Evolutionary conservation across 1,284 basidiomycete genomes (phyloP).

Genomic region (Irpex lacteus): DNA sequence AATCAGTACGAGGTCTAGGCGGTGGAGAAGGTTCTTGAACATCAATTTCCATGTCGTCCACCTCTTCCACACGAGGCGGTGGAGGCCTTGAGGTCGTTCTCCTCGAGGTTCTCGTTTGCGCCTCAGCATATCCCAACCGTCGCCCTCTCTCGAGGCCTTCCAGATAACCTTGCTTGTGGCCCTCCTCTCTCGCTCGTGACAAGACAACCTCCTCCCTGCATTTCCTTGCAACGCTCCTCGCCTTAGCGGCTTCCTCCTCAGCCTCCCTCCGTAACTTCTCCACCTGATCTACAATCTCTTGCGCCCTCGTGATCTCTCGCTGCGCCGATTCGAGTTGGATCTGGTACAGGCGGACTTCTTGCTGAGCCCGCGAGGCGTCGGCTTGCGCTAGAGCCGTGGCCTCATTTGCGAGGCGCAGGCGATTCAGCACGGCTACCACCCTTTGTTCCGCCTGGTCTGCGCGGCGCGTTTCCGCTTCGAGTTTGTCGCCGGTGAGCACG

Average conservation of each 20-base stretch:
- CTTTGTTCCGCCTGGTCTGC: constrained; percentile 45
- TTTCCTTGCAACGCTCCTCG: constrained; percentile 40
- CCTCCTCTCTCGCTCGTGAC: constrained; percentile 41
- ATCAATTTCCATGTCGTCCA: constrained; percentile 10
- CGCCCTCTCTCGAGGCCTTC: constrained; percentile 38
- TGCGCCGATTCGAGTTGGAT: constrained; percentile 46
- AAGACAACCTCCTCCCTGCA: constrained; percentile 41
- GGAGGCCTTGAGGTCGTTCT: neutral
- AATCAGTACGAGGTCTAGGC: neutral
- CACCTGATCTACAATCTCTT: constrained; percentile 42
- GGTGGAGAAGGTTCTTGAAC: neutral
- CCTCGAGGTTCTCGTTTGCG: constrained; percentile 5
- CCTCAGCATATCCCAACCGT: constrained; percentile 22
- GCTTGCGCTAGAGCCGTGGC: constrained; percentile 39
- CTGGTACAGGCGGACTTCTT: constrained; percentile 45
- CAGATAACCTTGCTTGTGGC: constrained; percentile 36
- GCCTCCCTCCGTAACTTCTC: constrained; percentile 40
- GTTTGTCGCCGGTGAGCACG: constrained; percentile 35
- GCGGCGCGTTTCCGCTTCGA: constrained; percentile 42
- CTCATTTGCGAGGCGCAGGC: constrained; percentile 38
- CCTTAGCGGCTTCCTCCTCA: constrained; percentile 42
- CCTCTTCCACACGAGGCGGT: neutral
- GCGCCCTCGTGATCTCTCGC: constrained; percentile 44
- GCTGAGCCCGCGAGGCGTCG: constrained; percentile 36
- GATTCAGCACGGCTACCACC: constrained; percentile 41